A percentile compares a stretch with the other conserved stretches of the same genome.
phyloP scores from a whole-genome alignment of 192 early-diverging fungal genomes.

The Paraglomus brasilianum region DNA sequence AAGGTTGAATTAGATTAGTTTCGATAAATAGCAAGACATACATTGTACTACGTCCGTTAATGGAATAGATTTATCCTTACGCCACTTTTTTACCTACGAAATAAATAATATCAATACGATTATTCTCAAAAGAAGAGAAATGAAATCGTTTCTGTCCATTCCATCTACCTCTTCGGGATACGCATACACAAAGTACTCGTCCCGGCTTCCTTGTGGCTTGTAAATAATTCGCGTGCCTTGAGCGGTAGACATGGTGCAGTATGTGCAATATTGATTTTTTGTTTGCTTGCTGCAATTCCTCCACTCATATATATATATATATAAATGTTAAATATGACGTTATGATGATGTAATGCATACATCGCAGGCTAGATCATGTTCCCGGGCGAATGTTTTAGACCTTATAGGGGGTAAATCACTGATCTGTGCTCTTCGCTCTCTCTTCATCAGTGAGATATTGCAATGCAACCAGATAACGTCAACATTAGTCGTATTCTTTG shows the following conservation, averaged over 20 bases:
- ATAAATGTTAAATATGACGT: too few relatives aligned
- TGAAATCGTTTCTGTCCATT: not conserved
- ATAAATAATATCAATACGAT: not conserved
- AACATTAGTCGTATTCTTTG: too few relatives aligned
- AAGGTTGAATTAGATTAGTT: not conserved
- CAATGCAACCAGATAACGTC: too few relatives aligned
- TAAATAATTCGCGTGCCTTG: slow-evolving; percentile 16
- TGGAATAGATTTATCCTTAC: slow-evolving; percentile 25
- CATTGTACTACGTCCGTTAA: not conserved
- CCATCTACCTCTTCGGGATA: slow-evolving; percentile 4
- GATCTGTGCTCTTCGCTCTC: too few relatives aligned
- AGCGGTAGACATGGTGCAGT: slow-evolving; percentile 10
- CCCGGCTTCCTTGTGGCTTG: not conserved
- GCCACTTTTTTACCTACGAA: slow-evolving; percentile 9
- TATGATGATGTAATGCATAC: too few relatives aligned
- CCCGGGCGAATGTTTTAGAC: too few relatives aligned
- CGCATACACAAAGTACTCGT: slow-evolving; percentile 20
- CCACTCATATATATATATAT: too few relatives aligned
- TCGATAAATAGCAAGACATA: not conserved
- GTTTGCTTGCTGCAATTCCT: too few relatives aligned
- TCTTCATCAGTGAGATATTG: too few relatives aligned
- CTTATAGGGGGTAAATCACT: too few relatives aligned
- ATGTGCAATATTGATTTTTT: too few relatives aligned
- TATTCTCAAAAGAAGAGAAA: not conserved
- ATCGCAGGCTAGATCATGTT: too few relatives aligned